phyloP scores from a whole-genome alignment of 2,329 filamentous ascomycete species.

The Sporothrix brunneoviolacea region DNA sequence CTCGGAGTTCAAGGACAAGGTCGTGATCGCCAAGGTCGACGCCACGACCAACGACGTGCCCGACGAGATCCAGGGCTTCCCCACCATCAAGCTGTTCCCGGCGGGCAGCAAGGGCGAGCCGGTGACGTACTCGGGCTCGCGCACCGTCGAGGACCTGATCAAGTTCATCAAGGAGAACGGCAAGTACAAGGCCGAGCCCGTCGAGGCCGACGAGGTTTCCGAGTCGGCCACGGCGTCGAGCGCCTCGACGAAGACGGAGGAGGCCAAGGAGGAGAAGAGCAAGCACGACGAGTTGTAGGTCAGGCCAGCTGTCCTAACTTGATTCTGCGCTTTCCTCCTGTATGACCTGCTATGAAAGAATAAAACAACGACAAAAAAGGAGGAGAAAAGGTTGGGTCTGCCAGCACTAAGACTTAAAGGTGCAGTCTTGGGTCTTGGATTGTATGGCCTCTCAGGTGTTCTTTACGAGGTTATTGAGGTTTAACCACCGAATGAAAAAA shows the following conservation, averaged over 20 bases:
- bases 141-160: conserved; percentile 85
- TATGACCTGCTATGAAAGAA: no score
- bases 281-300: conserved; percentile 70
- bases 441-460: background rate
- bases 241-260: conserved; percentile 34
- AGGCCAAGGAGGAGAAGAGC: conserved; percentile 35
- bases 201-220: conserved; percentile 48
- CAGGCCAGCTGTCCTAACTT: background rate
- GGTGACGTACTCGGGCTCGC: conserved; percentile 78
- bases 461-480: no score
- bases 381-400: background rate
- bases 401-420: background rate
- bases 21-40: conserved; percentile 95
- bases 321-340: no score
- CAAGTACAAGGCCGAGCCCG: conserved; percentile 72
- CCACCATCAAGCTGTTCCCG: conserved; percentile 96
- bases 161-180: conserved; percentile 93
- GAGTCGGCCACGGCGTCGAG: conserved; percentile 41
- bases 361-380: no score
- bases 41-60: conserved; percentile 94
- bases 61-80: conserved; percentile 95
- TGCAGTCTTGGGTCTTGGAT: background rate
- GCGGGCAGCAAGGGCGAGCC: conserved; percentile 82
- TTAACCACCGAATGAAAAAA: no score
- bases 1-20: conserved; percentile 73